Percentiles rank a stretch among this genome's conserved stretches.
Evolutionary conservation across 2,329 filamentous ascomycete genomes (phyloP).

Genomic region (Hymenoscyphus scutula): DNA sequence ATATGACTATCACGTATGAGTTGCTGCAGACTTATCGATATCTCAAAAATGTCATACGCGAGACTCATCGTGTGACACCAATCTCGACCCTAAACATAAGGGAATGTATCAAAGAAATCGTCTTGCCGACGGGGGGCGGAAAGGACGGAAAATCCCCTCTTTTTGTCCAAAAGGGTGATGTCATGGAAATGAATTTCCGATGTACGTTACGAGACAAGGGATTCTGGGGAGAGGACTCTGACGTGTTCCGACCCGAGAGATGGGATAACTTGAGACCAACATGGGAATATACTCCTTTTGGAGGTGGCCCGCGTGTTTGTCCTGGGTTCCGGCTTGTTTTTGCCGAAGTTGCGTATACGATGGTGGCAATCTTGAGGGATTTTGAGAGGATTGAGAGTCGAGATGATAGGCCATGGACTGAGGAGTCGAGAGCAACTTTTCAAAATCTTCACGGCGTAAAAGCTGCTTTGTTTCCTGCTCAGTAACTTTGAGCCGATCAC

Average conservation of each 20-base stretch:
- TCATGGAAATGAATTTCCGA: not conserved
- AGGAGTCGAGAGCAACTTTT: not conserved
- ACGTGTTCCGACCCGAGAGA: not conserved
- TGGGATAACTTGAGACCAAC: not conserved
- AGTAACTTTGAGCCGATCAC: not conserved
- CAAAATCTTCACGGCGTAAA: not conserved
- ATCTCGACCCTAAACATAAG: not conserved
- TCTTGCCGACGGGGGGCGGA: not conserved
- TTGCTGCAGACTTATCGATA: constrained; percentile 1
- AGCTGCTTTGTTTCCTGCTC: not conserved
- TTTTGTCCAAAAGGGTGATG: not conserved
- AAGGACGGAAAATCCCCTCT: not conserved
- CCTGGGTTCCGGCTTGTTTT: not conserved
- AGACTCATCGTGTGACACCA: not conserved
- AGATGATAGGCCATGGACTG: constrained; percentile 2
- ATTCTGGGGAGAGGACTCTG: not conserved
- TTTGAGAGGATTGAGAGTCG: constrained; percentile 5
- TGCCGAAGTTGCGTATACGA: not conserved
- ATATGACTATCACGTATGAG: not conserved
- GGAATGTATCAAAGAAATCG: not conserved
- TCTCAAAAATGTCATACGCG: constrained; percentile 6
- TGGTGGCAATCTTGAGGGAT: not conserved
- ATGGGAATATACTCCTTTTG: constrained; percentile 4
- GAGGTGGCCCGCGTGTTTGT: constrained; percentile 4
- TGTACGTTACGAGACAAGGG: not conserved